A percentile compares a stretch with the other conserved stretches of the same genome.
phyloP scores from a whole-genome alignment of 129 eudicot species.

The Tanacetum coccineum region DNA sequence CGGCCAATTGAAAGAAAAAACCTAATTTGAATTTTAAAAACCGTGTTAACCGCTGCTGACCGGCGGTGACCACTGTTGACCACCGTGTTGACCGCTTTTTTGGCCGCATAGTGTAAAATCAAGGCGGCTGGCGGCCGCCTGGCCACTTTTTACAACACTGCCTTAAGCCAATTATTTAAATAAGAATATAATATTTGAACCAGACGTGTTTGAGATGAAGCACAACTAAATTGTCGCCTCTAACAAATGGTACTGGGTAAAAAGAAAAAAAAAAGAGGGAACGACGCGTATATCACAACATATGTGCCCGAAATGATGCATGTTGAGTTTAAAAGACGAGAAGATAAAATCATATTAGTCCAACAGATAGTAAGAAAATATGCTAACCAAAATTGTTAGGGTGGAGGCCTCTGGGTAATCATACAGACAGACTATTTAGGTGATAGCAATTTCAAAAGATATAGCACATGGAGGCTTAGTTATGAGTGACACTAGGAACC shows the following conservation, averaged over 20 bases:
- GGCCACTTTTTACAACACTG: too few relatives aligned
- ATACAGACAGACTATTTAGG: too few relatives aligned
- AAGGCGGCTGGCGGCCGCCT: too few relatives aligned
- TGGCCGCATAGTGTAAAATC: too few relatives aligned
- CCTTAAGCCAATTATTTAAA: background rate
- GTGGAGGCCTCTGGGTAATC: background rate
- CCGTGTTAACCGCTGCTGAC: too few relatives aligned
- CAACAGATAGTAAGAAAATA: conserved; percentile 1
- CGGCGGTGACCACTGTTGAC: too few relatives aligned
- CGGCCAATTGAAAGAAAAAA: too few relatives aligned
- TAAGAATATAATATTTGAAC: background rate
- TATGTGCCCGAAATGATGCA: conserved; percentile 4
- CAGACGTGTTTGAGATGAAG: background rate
- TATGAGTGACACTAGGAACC: background rate
- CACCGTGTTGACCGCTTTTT: too few relatives aligned
- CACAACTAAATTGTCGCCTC: background rate
- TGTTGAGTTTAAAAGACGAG: background rate
- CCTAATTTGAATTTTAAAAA: too few relatives aligned
- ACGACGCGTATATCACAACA: background rate
- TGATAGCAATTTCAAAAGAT: too few relatives aligned
- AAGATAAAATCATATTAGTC: background rate
- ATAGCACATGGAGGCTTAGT: background rate
- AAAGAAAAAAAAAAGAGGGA: background rate
- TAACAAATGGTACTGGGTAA: background rate
- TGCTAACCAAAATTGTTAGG: background rate